phyloP scores from a whole-genome alignment of 208 protist species.

The Trypanosoma cruzi region DNA sequence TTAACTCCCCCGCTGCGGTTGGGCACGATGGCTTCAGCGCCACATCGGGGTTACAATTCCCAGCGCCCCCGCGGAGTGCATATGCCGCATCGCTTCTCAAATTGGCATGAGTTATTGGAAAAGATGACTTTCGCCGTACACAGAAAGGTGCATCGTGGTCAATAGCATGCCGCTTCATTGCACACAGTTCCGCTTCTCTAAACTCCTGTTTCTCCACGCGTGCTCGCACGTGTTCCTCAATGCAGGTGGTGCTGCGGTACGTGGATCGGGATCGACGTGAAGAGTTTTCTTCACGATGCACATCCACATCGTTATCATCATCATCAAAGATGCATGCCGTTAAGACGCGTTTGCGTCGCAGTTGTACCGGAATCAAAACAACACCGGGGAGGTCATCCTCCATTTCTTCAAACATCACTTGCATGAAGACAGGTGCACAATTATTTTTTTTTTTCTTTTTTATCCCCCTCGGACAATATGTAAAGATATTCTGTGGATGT shows the following conservation, averaged over 20 bases:
- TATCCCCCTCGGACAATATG: background rate
- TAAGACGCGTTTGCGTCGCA: background rate
- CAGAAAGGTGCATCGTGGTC: slow-evolving; percentile 5
- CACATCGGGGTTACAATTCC: background rate
- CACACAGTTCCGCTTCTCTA: slow-evolving; percentile 32
- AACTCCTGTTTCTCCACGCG: slow-evolving; percentile 45
- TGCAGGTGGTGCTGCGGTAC: slow-evolving; percentile 43
- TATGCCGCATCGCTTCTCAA: background rate
- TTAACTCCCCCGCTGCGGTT: background rate
- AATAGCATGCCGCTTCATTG: slow-evolving; percentile 41
- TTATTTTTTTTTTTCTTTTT: too few relatives aligned
- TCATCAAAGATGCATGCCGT: background rate
- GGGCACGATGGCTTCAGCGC: background rate
- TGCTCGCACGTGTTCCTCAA: slow-evolving; percentile 54
- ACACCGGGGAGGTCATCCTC: background rate
- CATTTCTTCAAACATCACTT: background rate
- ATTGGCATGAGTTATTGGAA: background rate
- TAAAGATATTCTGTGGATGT: background rate
- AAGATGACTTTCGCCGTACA: background rate
- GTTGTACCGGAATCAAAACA: background rate
- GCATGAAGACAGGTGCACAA: background rate
- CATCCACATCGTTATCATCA: slow-evolving; percentile 8
- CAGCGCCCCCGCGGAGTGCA: background rate
- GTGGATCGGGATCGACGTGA: background rate
- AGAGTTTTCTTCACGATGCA: slow-evolving; percentile 5